A percentile compares a stretch with the other conserved stretches of the same genome.
Conservation (phyloP, 768 basidiomycete genomes). For the Trametes elegans region DNA sequence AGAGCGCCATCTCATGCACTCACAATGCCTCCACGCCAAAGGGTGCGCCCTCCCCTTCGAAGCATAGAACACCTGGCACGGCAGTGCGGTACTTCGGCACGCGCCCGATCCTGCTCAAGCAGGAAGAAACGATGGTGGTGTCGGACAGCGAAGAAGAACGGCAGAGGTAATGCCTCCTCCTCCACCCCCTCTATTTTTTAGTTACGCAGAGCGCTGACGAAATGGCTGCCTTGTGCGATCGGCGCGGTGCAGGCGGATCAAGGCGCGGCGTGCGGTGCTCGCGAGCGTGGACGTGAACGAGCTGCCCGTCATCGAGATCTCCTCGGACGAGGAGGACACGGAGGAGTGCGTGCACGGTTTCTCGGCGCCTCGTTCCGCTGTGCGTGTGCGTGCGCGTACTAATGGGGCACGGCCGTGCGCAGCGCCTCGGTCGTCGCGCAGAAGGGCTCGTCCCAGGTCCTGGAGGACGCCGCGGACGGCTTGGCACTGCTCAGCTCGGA, state of each 20-base stretch:
- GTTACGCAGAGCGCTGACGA: background rate
- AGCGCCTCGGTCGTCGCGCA: conserved; percentile 6
- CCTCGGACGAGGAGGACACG: conserved; percentile 24
- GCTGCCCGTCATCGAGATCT: conserved; percentile 46
- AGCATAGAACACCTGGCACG: too few species aligned
- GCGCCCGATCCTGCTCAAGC: conserved; percentile 21
- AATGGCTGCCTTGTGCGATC: background rate
- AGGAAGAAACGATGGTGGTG: conserved; percentile 26
- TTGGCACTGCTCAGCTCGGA: background rate
- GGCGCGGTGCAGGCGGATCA: background rate
- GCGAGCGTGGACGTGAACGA: background rate
- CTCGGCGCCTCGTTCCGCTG: background rate
- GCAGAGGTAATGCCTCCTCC: conserved; percentile 23
- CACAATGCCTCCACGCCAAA: background rate
- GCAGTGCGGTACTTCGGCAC: too few species aligned
- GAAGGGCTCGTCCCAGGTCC: background rate
- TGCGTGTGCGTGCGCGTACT: background rate
- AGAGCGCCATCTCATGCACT: too few species aligned
- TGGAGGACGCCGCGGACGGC: background rate
- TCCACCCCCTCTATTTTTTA: background rate
- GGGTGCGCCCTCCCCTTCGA: too few species aligned
- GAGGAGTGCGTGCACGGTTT: background rate
- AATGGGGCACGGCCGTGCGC: background rate
- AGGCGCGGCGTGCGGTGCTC: background rate
- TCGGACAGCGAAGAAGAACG: conserved; percentile 53